phyloP scores from a whole-genome alignment of 768 basidiomycete species.

The Arthromyces matolae region DNA sequence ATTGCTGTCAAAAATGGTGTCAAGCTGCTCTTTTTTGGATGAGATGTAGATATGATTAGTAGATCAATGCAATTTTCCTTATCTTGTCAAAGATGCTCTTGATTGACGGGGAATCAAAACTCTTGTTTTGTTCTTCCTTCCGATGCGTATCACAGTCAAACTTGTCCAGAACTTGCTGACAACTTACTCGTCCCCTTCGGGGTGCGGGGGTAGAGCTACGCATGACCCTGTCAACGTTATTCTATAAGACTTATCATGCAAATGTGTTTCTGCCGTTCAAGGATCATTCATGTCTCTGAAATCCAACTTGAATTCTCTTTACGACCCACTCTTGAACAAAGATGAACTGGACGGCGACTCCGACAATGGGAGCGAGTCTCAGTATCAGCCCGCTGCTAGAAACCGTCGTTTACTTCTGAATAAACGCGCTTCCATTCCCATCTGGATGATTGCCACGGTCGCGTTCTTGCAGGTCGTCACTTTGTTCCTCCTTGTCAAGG shows the following conservation, averaged over 20 bases:
- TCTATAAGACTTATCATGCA: neutral
- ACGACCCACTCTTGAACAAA: conserved; percentile 9
- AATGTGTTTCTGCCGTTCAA: neutral
- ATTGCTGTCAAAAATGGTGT: neutral
- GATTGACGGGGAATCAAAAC: neutral
- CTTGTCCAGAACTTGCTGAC: neutral
- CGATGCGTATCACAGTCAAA: conserved; percentile 1
- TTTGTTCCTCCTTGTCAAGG: neutral
- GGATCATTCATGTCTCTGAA: conserved; percentile 2
- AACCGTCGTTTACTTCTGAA: neutral
- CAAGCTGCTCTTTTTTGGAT: neutral
- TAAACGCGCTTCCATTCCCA: conserved; percentile 2
- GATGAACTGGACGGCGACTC: conserved; percentile 1
- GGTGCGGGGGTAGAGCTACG: neutral
- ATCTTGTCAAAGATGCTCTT: conserved; percentile 3
- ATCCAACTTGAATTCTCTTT: conserved; percentile 5
- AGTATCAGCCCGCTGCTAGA: neutral
- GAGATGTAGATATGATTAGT: neutral
- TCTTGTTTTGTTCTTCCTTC: neutral
- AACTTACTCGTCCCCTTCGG: conserved; percentile 1
- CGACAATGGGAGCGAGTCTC: neutral
- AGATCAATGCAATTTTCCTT: neutral
- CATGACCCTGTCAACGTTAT: neutral
- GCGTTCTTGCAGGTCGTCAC: conserved; percentile 3
- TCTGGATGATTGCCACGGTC: conserved; percentile 5